Evolutionary conservation across 345 rosid species (phyloP).

Genomic region (Syzygium oleosum): DNA sequence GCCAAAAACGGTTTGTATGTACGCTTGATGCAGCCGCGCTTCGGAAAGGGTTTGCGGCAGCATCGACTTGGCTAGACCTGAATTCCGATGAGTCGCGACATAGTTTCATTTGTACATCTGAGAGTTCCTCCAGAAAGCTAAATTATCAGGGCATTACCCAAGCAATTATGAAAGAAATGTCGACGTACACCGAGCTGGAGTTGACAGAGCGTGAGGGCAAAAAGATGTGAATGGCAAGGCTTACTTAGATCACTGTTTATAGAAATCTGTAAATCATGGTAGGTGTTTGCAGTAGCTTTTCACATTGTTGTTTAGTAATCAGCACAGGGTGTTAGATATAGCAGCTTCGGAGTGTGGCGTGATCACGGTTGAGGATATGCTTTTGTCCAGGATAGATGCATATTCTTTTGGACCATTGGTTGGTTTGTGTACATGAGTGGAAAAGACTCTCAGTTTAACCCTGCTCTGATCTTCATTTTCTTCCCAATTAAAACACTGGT

Average conservation of each 20-base stretch:
- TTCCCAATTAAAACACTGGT: not conserved
- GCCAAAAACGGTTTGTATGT: slow-evolving; percentile 84
- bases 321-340: not conserved
- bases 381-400: not conserved
- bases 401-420: not conserved
- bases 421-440: not conserved
- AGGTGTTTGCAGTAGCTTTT: not conserved
- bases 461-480: not conserved
- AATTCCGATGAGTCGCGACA: not conserved
- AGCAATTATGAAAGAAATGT: not conserved
- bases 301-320: not conserved
- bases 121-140: not conserved
- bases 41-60: slow-evolving; percentile 88
- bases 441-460: not conserved
- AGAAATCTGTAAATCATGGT: not conserved
- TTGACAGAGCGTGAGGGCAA: not conserved
- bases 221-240: not conserved
- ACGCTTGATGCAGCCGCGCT: slow-evolving; percentile 92
- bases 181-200: not conserved
- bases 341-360: not conserved
- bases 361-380: not conserved
- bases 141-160: not conserved
- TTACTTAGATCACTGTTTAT: not conserved
- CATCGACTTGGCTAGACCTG: slow-evolving; percentile 57
- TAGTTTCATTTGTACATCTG: not conserved